Evolutionary conservation across 345 rosid species (phyloP), one percentile per base, ranked within the genome.

Genomic region (Ricinus communis): DNA sequence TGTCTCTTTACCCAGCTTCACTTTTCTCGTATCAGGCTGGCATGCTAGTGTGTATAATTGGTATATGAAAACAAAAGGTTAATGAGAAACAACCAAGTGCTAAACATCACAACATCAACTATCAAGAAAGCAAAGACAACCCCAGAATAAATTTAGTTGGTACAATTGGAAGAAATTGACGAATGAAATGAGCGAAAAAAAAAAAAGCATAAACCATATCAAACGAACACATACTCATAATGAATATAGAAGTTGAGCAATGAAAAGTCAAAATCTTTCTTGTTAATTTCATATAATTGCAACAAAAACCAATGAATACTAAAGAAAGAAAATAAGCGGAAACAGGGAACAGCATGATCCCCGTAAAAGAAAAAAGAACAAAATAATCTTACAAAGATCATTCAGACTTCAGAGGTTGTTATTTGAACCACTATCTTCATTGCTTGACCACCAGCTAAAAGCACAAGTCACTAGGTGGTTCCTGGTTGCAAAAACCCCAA

Each of bases 401-500:
- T 57, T 76, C 82, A 90, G 46, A 21, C n/a, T 60, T 76, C 82
- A 90, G 41, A 64, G 24, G 59, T 69, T 85, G 74, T 70, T 71
- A 72, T 55, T 76, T 67, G 76, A 66, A 73, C 71, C 64, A 27
- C 54, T 30, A 67, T 68, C 56, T 41, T 85, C 87, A 66, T 70
- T 64, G 49, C 72, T 75, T 1, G 87, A 81, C 89, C 90, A 83
- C 78, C 93, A 83, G 73, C 81, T 81, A 65, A 90, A 81, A 33
- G 89, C 68, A 79, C 90, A 80, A 24, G 82, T 77, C 60, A 80
- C 87, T 25, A 85, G 71, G 56, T 84, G 71, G 56, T 84, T 91
- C 64, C 92, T 81, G 69, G 87, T 77, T 0, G 83, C 78, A 60
- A 89, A 80, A 72, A 80, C 66, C 70, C 93, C 97, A 5, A 87